Conservation (phyloP, 441 rosid genomes). For the Macaranga tanarius region DNA sequence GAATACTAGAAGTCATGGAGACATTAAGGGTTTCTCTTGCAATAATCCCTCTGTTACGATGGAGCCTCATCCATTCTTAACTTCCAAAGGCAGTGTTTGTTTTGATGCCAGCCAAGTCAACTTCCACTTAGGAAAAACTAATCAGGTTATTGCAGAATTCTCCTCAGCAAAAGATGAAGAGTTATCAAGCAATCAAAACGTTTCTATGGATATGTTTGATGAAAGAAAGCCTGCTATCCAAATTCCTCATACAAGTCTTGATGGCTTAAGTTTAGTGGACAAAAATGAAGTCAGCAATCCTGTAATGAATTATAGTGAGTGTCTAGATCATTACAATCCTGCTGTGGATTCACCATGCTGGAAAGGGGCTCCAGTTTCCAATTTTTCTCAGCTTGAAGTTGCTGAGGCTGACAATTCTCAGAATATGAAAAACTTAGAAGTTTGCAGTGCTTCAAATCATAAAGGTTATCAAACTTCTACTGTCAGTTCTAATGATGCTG, state of each 20-base stretch:
- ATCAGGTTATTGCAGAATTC: slow-evolving; percentile 24
- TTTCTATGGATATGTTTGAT: slow-evolving; percentile 26
- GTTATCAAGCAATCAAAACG: slow-evolving; percentile 27
- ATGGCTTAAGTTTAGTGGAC: slow-evolving; percentile 35
- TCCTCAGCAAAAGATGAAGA: slow-evolving; percentile 32
- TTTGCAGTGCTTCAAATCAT: slow-evolving; percentile 32
- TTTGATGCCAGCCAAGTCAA: slow-evolving; percentile 40
- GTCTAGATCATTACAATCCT: slow-evolving; percentile 38
- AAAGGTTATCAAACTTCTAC: slow-evolving; percentile 36
- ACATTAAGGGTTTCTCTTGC: slow-evolving; percentile 24
- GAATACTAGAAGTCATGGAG: slow-evolving; percentile 15
- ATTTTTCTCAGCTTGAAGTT: slow-evolving; percentile 33
- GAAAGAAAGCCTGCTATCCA: slow-evolving; percentile 30
- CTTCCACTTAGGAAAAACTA: slow-evolving; percentile 33
- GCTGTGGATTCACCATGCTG: slow-evolving; percentile 61
- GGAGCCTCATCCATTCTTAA: slow-evolving; percentile 34
- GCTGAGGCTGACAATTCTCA: slow-evolving; percentile 30
- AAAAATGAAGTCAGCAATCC: slow-evolving; percentile 32
- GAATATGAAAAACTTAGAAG: slow-evolving; percentile 36
- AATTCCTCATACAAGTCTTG: slow-evolving; percentile 35
- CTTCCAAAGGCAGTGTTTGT: slow-evolving; percentile 32
- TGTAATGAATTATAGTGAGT: slow-evolving; percentile 41
- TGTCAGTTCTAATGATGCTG: slow-evolving; percentile 28
- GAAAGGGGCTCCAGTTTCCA: slow-evolving; percentile 49
- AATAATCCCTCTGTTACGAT: slow-evolving; percentile 21